Percentiles rank a stretch among this genome's conserved stretches.
Evolutionary conservation across 2,329 filamentous ascomycete species (phyloP).

Genomic region (Hypoxylon sp.): DNA sequence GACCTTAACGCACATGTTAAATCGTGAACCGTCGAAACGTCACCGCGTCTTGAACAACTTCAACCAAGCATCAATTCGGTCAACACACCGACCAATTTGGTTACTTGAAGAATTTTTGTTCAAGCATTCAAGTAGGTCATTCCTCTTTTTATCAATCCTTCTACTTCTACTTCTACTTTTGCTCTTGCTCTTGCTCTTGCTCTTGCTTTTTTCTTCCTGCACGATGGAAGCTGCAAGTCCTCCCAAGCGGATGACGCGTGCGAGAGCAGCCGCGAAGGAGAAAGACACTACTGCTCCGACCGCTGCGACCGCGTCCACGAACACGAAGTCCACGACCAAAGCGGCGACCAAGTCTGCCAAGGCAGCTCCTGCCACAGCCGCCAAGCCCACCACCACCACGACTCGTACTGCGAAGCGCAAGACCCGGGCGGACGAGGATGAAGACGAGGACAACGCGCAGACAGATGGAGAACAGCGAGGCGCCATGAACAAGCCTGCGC

Average conservation of each 20-base stretch:
- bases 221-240: slow-evolving; percentile 67
- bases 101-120: slow-evolving; percentile 30
- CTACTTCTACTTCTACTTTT: background rate
- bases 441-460: slow-evolving; percentile 60
- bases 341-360: slow-evolving; percentile 52
- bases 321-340: slow-evolving; percentile 50
- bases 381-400: slow-evolving; percentile 46
- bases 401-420: slow-evolving; percentile 62
- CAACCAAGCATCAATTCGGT: slow-evolving; percentile 24
- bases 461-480: slow-evolving; percentile 46
- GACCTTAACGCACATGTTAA: slow-evolving; percentile 27
- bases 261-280: slow-evolving; percentile 58
- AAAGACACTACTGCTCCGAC: slow-evolving; percentile 55
- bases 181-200: too few species aligned
- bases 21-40: slow-evolving; percentile 19
- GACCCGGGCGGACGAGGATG: slow-evolving; percentile 65
- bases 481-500: slow-evolving; percentile 52
- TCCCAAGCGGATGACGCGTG: slow-evolving; percentile 70
- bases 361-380: slow-evolving; percentile 50
- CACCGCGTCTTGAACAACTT: slow-evolving; percentile 26
- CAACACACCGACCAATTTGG: slow-evolving; percentile 22
- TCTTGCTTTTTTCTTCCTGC: slow-evolving; percentile 13
- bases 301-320: slow-evolving; percentile 55
- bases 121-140: slow-evolving; percentile 31
- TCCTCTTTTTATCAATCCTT: slow-evolving; percentile 24